A percentile compares a stretch with the other conserved stretches of the same genome.
These are phyloP conservation scores for Trametes sanguinea DNA, from an alignment of 768 basidiomycete species.

Conservation along the genomic window DNA sequence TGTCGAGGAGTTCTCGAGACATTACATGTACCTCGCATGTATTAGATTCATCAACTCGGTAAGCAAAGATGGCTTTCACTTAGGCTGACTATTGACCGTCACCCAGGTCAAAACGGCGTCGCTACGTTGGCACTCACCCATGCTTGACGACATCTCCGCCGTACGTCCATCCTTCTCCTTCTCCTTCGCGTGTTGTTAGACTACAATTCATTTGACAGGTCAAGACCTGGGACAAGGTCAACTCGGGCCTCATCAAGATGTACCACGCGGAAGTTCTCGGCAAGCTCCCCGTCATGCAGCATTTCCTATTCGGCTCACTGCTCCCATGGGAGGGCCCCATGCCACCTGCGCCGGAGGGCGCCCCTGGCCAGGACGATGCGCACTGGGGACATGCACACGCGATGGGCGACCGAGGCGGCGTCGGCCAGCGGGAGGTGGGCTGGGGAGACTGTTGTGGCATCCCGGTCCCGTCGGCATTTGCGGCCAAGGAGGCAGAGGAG, in stretches of 20 bases:
- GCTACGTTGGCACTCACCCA: slow-evolving; percentile 96
- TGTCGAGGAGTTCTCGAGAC: slow-evolving; percentile 85
- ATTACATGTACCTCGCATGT: slow-evolving; percentile 98
- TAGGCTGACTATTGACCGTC: background rate
- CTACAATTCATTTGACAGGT: slow-evolving; percentile 42
- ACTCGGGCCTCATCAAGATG: slow-evolving; percentile 97
- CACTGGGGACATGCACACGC: slow-evolving; percentile 56
- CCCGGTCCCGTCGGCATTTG: slow-evolving; percentile 80
- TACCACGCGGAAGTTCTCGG: slow-evolving; percentile 92
- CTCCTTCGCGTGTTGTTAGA: no score
- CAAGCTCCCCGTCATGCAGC: slow-evolving; percentile 94
- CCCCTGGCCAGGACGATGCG: slow-evolving; percentile 36
- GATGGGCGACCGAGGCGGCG: slow-evolving; percentile 41
- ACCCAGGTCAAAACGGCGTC: slow-evolving; percentile 91
- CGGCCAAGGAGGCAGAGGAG: slow-evolving; percentile 56
- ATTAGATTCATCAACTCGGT: slow-evolving; percentile 96
- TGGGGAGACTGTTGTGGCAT: slow-evolving; percentile 96
- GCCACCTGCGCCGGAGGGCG: slow-evolving; percentile 36
- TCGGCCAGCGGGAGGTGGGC: slow-evolving; percentile 55
- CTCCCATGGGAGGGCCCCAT: slow-evolving; percentile 66
- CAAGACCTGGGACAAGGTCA: slow-evolving; percentile 96
- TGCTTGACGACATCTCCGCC: slow-evolving; percentile 97
- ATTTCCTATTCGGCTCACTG: slow-evolving; percentile 91
- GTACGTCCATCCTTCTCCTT: slow-evolving; percentile 36
- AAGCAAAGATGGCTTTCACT: slow-evolving; percentile 27